Evolutionary conservation across 78 protist species (phyloP).

Genomic region (Dictyostelium capitatum): DNA sequence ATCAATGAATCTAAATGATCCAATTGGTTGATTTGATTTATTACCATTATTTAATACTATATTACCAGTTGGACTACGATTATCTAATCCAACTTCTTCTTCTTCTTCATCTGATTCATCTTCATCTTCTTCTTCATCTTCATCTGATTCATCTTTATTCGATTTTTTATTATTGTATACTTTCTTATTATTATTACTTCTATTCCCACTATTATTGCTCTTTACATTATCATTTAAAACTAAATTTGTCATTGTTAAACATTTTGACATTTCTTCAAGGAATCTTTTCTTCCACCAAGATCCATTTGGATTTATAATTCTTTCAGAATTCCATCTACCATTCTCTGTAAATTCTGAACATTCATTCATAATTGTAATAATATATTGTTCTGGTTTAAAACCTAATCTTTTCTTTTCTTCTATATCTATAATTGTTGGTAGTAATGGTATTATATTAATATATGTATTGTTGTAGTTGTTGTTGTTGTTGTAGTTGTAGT

Average conservation of each 20-base stretch:
- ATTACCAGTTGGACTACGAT: background rate
- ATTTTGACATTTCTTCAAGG: conserved; percentile 31
- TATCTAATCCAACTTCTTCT: background rate
- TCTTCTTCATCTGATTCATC: background rate
- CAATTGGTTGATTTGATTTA: conserved; percentile 9
- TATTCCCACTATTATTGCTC: background rate
- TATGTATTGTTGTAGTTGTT: background rate
- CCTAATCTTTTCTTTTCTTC: conserved; percentile 69
- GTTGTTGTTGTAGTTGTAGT: background rate
- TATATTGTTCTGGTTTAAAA: conserved; percentile 42
- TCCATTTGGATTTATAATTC: conserved; percentile 11
- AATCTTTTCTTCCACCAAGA: conserved; percentile 70
- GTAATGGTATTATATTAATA: background rate
- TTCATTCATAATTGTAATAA: conserved; percentile 33
- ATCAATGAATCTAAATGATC: conserved; percentile 56
- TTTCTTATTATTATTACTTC: background rate
- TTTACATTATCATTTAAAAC: background rate
- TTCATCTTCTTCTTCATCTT: background rate
- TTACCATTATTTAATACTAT: background rate
- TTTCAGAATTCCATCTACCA: conserved; percentile 36
- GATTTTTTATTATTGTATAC: background rate
- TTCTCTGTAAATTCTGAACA: conserved; percentile 57
- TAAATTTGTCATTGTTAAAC: conserved; percentile 7
- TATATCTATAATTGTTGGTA: background rate
- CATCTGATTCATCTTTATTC: background rate